phyloP scores from a whole-genome alignment of 495 filamentous ascomycete species.

The Aspergillus diversus region DNA sequence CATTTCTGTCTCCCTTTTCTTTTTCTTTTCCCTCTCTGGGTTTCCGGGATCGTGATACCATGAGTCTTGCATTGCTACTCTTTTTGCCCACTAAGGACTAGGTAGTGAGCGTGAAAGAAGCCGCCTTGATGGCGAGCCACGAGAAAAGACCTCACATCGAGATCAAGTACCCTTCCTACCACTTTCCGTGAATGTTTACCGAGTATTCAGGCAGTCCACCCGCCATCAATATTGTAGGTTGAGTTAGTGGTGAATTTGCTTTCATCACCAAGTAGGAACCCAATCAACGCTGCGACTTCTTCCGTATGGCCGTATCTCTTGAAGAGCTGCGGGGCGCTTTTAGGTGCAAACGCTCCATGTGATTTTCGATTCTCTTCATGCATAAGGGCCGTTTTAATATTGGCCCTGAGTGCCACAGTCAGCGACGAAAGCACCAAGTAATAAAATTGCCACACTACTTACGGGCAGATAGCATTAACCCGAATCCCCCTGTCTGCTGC shows the following conservation, averaged over 20 bases:
- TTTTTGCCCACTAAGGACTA: neutral
- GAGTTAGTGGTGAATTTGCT: neutral
- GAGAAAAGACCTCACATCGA: too few species aligned
- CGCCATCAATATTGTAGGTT: conserved; percentile 1
- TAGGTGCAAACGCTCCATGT: neutral
- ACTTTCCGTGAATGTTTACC: neutral
- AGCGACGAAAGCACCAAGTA: neutral
- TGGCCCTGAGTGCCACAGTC: neutral
- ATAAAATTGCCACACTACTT: neutral
- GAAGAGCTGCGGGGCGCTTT: neutral
- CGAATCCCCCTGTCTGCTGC: neutral
- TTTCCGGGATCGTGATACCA: neutral
- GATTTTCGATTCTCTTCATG: neutral
- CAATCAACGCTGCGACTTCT: conserved; percentile 3
- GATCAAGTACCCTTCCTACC: too few species aligned
- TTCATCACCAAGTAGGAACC: conserved; percentile 1
- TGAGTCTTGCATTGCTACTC: neutral
- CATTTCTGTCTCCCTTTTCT: neutral
- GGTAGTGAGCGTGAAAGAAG: neutral
- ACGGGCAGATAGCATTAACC: conserved; percentile 6
- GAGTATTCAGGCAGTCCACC: neutral
- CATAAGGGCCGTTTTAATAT: neutral
- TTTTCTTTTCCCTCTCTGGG: neutral
- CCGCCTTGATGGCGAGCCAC: neutral
- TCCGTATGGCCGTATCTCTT: neutral